Conservation (phyloP, 2,329 filamentous ascomycete genomes). For the Colletotrichum liaoningense region DNA sequence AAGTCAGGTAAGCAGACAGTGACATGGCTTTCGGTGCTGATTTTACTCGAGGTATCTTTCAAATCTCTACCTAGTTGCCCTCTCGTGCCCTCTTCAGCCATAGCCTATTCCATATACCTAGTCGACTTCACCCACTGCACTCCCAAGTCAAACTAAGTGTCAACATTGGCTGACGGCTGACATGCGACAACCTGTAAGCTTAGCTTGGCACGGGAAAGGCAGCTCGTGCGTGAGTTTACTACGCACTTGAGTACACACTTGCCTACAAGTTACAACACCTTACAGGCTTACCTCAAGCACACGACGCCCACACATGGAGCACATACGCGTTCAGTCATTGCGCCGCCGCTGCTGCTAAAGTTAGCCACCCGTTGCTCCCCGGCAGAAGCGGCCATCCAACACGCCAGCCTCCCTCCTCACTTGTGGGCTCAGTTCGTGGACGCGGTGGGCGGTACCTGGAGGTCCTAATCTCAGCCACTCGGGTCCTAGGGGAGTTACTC, state of each 20-base stretch:
- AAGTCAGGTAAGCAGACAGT: neutral
- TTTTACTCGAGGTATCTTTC: neutral
- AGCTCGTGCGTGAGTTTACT: no score
- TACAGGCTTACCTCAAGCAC: neutral
- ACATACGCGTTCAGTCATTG: neutral
- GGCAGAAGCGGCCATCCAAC: neutral
- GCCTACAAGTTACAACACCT: no score
- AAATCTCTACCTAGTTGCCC: neutral
- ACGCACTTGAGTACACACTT: neutral
- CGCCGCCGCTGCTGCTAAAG: conserved; percentile 22
- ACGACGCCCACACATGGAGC: neutral
- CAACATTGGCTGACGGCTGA: conserved; percentile 1
- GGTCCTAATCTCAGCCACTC: neutral
- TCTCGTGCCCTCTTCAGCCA: neutral
- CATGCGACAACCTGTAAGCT: conserved; percentile 1
- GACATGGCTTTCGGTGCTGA: neutral
- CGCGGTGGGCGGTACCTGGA: neutral
- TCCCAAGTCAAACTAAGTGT: neutral
- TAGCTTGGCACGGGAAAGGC: neutral
- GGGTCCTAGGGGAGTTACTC: neutral
- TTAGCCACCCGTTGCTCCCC: conserved; percentile 26
- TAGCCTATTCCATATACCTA: neutral
- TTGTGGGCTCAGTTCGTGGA: no score
- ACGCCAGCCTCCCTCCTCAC: neutral
- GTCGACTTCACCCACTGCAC: neutral